Base-by-base conservation (phyloP, 176 grass and related monocot species). In the Cymbopogon citratus region DNA sequence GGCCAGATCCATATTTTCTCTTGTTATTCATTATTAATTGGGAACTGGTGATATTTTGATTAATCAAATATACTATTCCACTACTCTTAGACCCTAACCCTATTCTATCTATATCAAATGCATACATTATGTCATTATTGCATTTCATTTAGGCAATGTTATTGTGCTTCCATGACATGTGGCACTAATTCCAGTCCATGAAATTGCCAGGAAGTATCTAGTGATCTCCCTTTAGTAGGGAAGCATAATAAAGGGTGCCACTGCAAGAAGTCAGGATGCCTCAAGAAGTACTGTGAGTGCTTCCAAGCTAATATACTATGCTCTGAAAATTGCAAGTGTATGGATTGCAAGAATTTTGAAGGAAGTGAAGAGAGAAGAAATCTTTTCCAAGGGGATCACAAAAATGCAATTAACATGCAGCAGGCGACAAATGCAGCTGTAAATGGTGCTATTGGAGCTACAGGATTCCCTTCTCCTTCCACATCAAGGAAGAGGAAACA, bases 221-320 rank as follows among this genome's bases (percentile, higher is more conserved):
- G 86, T 56, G 92, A 94, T 60, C 84, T 88, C 67, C 78, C 92
- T 76, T 85, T 93, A 81, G 82, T 90, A 62, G 96, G 91, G 82
- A 95, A 93, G 80, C 96, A 99, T 74, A 99, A 99, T 82, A 99
- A 95, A 87, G 93, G 96, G 26, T 99, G 96, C 77, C 96, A 99
- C 70, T 99, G 96, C 87, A 99, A 95, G 87, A 99, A 99, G 59
- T 99, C 96, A 62, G 93, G 96, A 35, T 99, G 96, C 85, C 88
- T 99, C 44, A 99, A 99, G 87, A 99, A 95, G 80, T 99, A 99
- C 44, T 99, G 96, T 25, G 96, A 99, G 36, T 99, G 96, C 80
- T 99, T 99, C 69, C 96, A 99, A 84, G 96, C 96, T 74, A 93
- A 93, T 76, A 95, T 99, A 77, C 96, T 95, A 48, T 99, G 96